These are phyloP conservation scores for Miscanthus lutarioriparius DNA, from an alignment of 176 grass and related monocot species.

Conservation along the genomic window DNA sequence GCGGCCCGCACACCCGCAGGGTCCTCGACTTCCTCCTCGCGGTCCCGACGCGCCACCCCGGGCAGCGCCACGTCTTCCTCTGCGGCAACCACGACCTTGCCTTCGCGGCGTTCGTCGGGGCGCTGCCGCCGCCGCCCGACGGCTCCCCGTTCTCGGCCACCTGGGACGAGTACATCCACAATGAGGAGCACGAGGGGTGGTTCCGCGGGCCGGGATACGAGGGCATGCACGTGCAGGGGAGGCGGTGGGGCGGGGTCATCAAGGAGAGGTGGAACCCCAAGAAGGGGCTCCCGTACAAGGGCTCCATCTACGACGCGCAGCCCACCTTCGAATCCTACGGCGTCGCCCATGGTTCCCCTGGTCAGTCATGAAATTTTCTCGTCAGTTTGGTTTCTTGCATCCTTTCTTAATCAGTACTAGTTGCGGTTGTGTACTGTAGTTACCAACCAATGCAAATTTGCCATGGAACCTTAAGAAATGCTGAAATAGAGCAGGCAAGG, in stretches of 20 bases:
- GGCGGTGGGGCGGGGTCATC: slow-evolving; percentile 69
- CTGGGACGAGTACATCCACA: slow-evolving; percentile 67
- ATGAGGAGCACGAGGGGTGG: slow-evolving; percentile 80
- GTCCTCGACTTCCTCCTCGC: slow-evolving; percentile 75
- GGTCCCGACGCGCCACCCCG: slow-evolving; percentile 56
- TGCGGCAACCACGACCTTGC: slow-evolving; percentile 96
- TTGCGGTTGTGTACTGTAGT: neutral
- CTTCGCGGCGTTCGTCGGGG: slow-evolving; percentile 88
- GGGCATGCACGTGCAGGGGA: slow-evolving; percentile 78
- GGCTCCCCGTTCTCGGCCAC: slow-evolving; percentile 63
- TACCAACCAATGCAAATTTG: neutral
- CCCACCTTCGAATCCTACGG: slow-evolving; percentile 91
- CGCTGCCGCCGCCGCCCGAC: slow-evolving; percentile 62
- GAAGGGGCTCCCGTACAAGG: slow-evolving; percentile 62
- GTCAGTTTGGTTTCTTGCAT: slow-evolving; percentile 15
- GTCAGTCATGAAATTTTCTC: slow-evolving; percentile 21
- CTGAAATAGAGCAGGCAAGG: neutral
- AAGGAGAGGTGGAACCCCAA: slow-evolving; percentile 59
- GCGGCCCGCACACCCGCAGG: slow-evolving; percentile 58
- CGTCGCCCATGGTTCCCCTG: slow-evolving; percentile 73
- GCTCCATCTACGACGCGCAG: slow-evolving; percentile 80
- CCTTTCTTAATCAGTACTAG: neutral
- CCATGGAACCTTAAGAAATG: neutral
- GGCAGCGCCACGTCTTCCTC: slow-evolving; percentile 83
- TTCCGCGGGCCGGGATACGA: slow-evolving; percentile 68